Evolutionary conservation across 2,329 filamentous ascomycete genomes (phyloP), one percentile per base, ranked within the genome.

Genomic region (Colletotrichum sidae): DNA sequence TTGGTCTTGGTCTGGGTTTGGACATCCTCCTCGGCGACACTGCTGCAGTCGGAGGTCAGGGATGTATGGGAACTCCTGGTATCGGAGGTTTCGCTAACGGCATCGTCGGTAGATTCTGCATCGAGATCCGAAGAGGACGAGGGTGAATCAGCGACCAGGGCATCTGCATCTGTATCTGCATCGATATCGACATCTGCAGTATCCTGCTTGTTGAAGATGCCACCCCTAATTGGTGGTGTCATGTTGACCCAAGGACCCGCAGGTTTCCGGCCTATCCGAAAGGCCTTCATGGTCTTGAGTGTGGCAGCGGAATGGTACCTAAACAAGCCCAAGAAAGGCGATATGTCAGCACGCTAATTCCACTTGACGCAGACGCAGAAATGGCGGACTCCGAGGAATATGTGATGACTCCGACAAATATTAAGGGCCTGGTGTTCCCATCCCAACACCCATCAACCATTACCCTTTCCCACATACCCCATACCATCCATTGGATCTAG

Each of bases 231-330:
- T 69, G 88, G 88, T 60, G 88, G 87, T 69, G 82, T 84, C 69
- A 84, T 79, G 76, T 87, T 88, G 66, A 77, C 75, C 87, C 87
- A 90, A 42, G 81, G 81, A 67, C 83, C 81, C 59, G 77, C 72
- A 51, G 85, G 78, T 72, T 81, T 83, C 71, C 82, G 83, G 70
- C 87, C 88, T 70, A 90, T 87, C 70, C 85, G 85, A 76, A 83
- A 88, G 70, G 83, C 81, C 73, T 83, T 84, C 86, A 90, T 88
- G 55, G 82, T 83, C 53, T 80, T 78, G 37, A 88, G 74, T 12
- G 86, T 86, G 58, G 79, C 76, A 45, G 78, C 76, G 44, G 80
- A 83, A 72, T 90, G 88, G 74, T 88, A 89, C 68, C 87, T 89
- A 77, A 62, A 72, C 69, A 50, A 50, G 53, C 68, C 87, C 89